Conservation (phyloP, 306 rosid genomes). For the Astragalus glycyphyllos region DNA sequence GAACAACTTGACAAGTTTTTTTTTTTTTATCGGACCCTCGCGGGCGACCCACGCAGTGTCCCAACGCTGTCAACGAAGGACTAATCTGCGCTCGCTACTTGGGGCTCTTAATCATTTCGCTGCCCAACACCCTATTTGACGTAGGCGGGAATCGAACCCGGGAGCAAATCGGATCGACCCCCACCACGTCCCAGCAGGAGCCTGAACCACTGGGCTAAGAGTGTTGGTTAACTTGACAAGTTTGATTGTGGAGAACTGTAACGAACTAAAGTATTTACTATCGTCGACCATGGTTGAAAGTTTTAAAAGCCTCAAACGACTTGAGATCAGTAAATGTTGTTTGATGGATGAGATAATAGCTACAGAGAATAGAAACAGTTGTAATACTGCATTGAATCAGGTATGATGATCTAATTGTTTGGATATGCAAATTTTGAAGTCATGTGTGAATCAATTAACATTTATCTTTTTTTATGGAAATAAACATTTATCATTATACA, state of each 20-base stretch:
- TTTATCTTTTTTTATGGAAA: background rate
- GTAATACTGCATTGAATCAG: background rate
- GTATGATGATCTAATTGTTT: background rate
- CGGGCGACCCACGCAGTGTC: too few relatives aligned
- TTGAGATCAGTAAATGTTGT: conserved; percentile 1
- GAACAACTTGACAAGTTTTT: background rate
- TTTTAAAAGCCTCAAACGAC: conserved; percentile 11
- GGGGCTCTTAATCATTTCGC: too few relatives aligned
- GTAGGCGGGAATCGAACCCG: too few relatives aligned
- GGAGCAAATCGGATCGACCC: too few relatives aligned
- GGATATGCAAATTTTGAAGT: background rate
- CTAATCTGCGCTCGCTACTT: too few relatives aligned
- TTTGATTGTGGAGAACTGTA: conserved; percentile 21
- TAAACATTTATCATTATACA: background rate
- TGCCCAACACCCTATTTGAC: too few relatives aligned
- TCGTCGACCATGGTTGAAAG: background rate
- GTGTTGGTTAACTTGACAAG: too few relatives aligned
- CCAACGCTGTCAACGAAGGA: too few relatives aligned
- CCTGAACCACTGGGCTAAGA: too few relatives aligned
- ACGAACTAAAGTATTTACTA: background rate
- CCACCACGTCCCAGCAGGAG: too few relatives aligned
- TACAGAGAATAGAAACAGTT: background rate
- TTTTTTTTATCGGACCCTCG: too few relatives aligned
- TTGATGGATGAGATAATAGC: conserved; percentile 6
- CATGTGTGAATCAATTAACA: too few relatives aligned